Base-by-base conservation (phyloP, 768 basidiomycete species). In the Crepidotus variabilis region DNA sequence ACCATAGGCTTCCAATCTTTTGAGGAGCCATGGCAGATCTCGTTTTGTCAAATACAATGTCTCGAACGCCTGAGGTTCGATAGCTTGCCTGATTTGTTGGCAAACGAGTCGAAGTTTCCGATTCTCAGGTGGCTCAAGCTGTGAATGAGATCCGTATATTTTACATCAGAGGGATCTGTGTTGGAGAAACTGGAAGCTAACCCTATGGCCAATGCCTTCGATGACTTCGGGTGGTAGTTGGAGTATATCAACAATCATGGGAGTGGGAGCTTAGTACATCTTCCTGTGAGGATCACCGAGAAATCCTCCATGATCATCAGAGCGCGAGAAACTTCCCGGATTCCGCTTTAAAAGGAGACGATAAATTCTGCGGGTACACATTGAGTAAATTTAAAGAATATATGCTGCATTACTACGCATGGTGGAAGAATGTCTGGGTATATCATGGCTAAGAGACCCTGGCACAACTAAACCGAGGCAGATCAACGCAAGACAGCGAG, bases 401-500 rank as follows among this genome's bases (percentile, higher is more conserved):
- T 8, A 28, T 28, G 28, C 28, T 28, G 28, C 3, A 8, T 8
- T 28, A 8, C 8, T 3, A 28, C 28, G 8, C 28, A 28, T 28
- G 28, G 3, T 28, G 4, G 28, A 28, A 8, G 24, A 6, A 18
- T 13, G 21, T 28, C 47, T 21, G 13, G 47, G 24, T 22, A 49
- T 28, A 21, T 28, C 13, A 49, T 14, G 47, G 5, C 13, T 14
- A 8, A 13, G 3, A 49, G 13, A 21, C 14, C 4, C 6, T 23
- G 5, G 24, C n/a, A 7, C 20, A 49, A 28, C 4, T 14, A 13
- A 21, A 20, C 4, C 13, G 2, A 22, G 14, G 47, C 14, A 49
- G 20, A 49, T 22, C 20, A 49, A 18, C 50, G 34, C 24, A 63
- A 13, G n/a, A 65, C 46, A 0, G 58, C 57, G 6, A 63, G 51